A percentile compares a stretch with the other conserved stretches of the same genome.
These are phyloP conservation scores for Aspergillus biplanus DNA, from an alignment of 495 filamentous ascomycete genomes.

Conservation along the genomic window DNA sequence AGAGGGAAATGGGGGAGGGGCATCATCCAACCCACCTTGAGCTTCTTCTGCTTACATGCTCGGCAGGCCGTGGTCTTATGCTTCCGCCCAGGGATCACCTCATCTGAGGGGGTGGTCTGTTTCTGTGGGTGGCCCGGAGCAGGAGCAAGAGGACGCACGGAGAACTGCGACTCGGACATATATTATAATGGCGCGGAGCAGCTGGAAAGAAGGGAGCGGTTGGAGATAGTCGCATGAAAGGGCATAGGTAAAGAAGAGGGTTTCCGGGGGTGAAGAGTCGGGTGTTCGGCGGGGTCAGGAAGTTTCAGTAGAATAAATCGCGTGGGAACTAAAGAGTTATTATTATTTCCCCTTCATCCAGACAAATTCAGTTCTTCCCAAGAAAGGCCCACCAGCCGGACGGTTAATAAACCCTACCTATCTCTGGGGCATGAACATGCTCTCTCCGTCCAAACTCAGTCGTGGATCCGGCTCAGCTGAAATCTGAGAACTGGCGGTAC, in stretches of 20 bases:
- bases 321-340: too few relatives aligned
- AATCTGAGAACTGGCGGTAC: too few relatives aligned
- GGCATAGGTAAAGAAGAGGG: not conserved
- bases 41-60: conserved; percentile 35
- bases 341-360: too few relatives aligned
- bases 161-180: conserved; percentile 27
- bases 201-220: not conserved
- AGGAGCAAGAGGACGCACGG: conserved; percentile 25
- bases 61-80: conserved; percentile 35
- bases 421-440: too few relatives aligned
- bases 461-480: too few relatives aligned
- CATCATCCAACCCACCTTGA: conserved; percentile 26
- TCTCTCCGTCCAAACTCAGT: too few relatives aligned
- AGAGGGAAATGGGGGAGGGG: not conserved
- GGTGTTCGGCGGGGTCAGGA: too few relatives aligned
- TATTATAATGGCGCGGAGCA: not conserved
- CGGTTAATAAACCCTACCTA: too few relatives aligned
- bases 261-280: too few relatives aligned
- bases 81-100: conserved; percentile 23
- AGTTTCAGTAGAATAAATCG: too few relatives aligned
- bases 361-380: too few relatives aligned
- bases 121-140: conserved; percentile 11
- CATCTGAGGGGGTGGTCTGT: conserved; percentile 12
- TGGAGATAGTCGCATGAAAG: not conserved
- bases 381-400: too few relatives aligned